Base-by-base conservation (phyloP, 192 early-diverging fungal species). In the Backusella mclennaniae region DNA sequence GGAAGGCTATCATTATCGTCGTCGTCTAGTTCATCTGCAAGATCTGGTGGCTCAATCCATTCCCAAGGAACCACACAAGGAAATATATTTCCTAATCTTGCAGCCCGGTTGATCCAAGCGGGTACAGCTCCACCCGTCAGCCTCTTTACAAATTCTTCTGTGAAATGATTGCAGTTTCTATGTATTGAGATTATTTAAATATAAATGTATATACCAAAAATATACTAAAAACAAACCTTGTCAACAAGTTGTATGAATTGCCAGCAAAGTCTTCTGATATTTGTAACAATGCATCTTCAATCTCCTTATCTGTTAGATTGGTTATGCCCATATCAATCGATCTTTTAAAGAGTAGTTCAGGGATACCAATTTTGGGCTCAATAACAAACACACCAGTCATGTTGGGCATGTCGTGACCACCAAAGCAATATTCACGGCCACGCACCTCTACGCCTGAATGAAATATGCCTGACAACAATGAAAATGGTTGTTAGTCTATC, bases 121-220 rank as follows among this genome's bases (percentile, higher is more conserved):
- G 82, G 82, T 17, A 72, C 44, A 26, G 46, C 36, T 63, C 71
- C 76, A 26, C 73, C 72, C 11, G 56, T 74, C 11, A 83, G 46
- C 15, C 73, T 76, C 35, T 31, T n/a, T 26, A 76, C 73, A 42
- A 83, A 73, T 31, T 77, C 78, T 17, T 76, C 78, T 15, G 82
- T 80, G 49, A 83, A 83, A 49, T 83, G 78, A 56, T 83, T 83
- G 36, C 82, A 83, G 26, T 83, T 83, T 63, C 82, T 77, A 72
- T 4, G 41, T n/a, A 39, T 12, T 39, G 11, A 2, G 11, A 39
- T 44, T 44, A 17, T 3, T 4, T 44, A 15, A 17, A 44, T 15
- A n/a, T 74, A 14, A 17, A 73, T n/a, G 26, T 15, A 46, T 71
- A 35, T 21, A 41, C 39, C 39, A 17, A 14, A 44, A 14, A 15